Evolutionary conservation across 148 eudicot genomes (phyloP).

Genomic region (Chenopodium formosanum): DNA sequence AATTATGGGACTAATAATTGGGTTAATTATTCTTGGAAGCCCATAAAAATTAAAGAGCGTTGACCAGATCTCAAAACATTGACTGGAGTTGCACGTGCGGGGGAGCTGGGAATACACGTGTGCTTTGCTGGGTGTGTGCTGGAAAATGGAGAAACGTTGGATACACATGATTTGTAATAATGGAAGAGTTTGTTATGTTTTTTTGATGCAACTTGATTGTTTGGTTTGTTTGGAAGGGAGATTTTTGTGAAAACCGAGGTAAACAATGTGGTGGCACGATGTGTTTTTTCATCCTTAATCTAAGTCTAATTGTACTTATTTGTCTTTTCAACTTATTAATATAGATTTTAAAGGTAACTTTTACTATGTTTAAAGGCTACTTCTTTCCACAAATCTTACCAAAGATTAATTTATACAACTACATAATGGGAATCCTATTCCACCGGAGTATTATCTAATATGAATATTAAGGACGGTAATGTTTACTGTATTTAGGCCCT

Average conservation of each 20-base stretch:
- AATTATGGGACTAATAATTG: conserved; percentile 1
- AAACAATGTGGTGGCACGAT: conserved; percentile 26
- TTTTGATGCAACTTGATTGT: conserved; percentile 11
- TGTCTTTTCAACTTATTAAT: neutral
- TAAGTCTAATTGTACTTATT: neutral
- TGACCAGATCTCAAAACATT: conserved; percentile 33
- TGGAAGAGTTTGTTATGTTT: conserved; percentile 10
- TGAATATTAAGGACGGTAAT: too few species aligned
- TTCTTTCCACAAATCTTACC: neutral
- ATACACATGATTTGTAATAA: conserved; percentile 26
- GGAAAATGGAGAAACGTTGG: conserved; percentile 29
- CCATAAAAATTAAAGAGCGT: conserved; percentile 28
- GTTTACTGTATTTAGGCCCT: too few species aligned
- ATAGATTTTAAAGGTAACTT: neutral
- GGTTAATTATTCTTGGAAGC: neutral
- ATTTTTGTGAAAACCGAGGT: neutral
- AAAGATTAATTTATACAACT: neutral
- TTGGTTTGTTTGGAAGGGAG: neutral
- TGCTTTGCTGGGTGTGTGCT: conserved; percentile 34
- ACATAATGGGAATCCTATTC: neutral
- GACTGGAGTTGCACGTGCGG: conserved; percentile 40
- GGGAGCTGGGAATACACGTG: conserved; percentile 19
- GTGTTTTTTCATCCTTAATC: neutral
- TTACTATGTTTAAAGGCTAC: neutral
- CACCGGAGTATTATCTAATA: too few species aligned